Conservation (phyloP, 2,329 filamentous ascomycete species). For the Leptographium flavum region DNA sequence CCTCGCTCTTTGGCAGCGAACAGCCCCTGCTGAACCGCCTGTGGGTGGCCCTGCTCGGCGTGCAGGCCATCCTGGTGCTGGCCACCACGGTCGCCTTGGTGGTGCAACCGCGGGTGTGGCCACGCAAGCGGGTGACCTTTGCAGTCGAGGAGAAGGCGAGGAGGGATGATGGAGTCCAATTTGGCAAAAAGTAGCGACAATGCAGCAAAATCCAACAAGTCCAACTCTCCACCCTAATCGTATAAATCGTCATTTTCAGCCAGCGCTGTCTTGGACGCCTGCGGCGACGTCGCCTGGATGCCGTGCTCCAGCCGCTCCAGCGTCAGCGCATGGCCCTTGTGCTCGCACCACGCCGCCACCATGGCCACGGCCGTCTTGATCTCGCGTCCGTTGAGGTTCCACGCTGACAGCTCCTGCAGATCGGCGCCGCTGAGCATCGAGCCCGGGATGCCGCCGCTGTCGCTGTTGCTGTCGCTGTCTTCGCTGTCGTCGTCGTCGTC, state of each 20-base stretch:
- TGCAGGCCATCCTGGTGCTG: conserved; percentile 17
- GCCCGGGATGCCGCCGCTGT: not conserved
- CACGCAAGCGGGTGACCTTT: conserved; percentile 1
- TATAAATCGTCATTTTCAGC: conserved; percentile 4
- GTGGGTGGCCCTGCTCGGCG: conserved; percentile 16
- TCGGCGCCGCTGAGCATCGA: conserved; percentile 18
- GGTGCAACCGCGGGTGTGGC: not conserved
- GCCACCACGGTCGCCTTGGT: conserved; percentile 5
- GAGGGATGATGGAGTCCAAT: too few species aligned
- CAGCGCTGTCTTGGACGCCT: conserved; percentile 19
- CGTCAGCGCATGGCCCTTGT: conserved; percentile 27
- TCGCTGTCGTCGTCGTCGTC: not conserved
- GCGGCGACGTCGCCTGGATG: conserved; percentile 30
- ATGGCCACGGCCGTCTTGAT: conserved; percentile 34
- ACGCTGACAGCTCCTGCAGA: conserved; percentile 23
- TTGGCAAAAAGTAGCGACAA: not conserved
- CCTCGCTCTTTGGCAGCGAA: conserved; percentile 14
- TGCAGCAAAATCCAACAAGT: not conserved
- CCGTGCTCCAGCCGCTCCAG: conserved; percentile 27
- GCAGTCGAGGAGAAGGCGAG: not conserved
- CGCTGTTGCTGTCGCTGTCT: not conserved
- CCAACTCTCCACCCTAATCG: not conserved
- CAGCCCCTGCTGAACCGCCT: conserved; percentile 17
- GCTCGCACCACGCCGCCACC: conserved; percentile 28
- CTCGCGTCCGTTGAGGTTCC: conserved; percentile 29